Evolutionary conservation across 169 alveolate species (phyloP), one percentile per base, ranked within the genome.

Genomic region (Miamiensis avidus): DNA sequence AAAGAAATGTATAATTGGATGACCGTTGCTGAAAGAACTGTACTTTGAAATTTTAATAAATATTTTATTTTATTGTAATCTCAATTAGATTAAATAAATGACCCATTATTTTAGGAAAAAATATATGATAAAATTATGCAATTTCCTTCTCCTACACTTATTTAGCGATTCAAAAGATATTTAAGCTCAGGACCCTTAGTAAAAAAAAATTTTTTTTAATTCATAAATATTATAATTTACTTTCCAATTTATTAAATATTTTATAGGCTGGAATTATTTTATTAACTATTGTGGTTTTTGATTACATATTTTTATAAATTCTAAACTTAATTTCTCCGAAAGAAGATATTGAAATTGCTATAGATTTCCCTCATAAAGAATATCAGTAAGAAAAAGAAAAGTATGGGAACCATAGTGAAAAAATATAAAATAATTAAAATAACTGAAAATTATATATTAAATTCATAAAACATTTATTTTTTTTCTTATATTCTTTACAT

Each of bases 1-100:
- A 88, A 88, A 31, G 88, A 90, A 34, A 88, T 93, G 92, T 96
- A 96, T 86, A 93, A 90, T 83, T 96, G 98, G 98, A 92, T 94
- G 73, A 88, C 88, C 65, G 97, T 96, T 26, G 97, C 98, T 25
- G 92, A 95, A 65, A 94, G 96, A 88, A 92, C 95, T 29, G 96
- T 76, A 85, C 28, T 15, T 29, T 78, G n/a, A 0, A 34, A 15
- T 28, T 34, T 4, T 4, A 64, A 79, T 34, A 31, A 31, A 29
- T 75, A 28, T 28, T 77, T 31, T 30, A 31, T 31, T 31, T 29
- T 4, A 30, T n/a, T n/a, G n/a, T n/a, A n/a, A n/a, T n/a, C n/a
- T n/a, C n/a, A n/a, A n/a, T n/a, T n/a, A 31, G 11, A 25, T 0
- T 25, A 26, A 49, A 65, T 28, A 49, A 49, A 11, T 49, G 20